Base-by-base conservation (phyloP, 2,329 filamentous ascomycete genomes). In the Hypoxylon sp. region DNA sequence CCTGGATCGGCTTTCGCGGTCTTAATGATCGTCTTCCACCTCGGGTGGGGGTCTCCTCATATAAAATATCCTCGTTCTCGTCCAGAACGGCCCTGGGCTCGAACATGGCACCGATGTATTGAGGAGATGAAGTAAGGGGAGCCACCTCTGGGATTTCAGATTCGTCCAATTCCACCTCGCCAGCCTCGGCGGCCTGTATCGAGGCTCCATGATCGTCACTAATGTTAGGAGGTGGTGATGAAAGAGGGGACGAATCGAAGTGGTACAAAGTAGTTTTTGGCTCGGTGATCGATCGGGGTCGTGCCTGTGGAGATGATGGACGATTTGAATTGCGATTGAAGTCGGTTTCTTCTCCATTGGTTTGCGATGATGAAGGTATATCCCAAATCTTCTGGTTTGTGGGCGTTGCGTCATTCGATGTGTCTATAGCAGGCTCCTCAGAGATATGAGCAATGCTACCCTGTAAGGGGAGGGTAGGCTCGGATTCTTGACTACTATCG, bases 1-100 rank as follows among this genome's bases (percentile, higher is more conserved):
- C 79, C 70, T 88, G 86, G 6, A 88, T 88, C 1, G 85, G 85
- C 63, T 87, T 88, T 19, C 86, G 81, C 1, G 85, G 84, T 6
- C 86, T 80, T n/a, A 88, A 75, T 3, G 82, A 85, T 32, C 85
- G 80, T 63, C 81, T 17, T 48, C 22, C 47, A 44, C 55, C 57
- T 28, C 59, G 66, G 4, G 56, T 15, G 8, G 20, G 43, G n/a
- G 11, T 19, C 17, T 17, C 54, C 28, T 41, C n/a, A 17, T 41
- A 41, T 13, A 41, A 41, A 7, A 41, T 41, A 17, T 20, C 17
- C 1, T 68, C 65, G 34, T 65, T 57, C 20, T 65, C 64, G 11
- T 56, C 62, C 24, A 53, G 43, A 11, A 34, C 30, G 26, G 61
- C 49, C 48, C 53, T 56, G 44, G 61, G 20, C 22, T 70, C 63